phyloP scores from a whole-genome alignment of 805 yeast species.

The Kuraishia ogatae region DNA sequence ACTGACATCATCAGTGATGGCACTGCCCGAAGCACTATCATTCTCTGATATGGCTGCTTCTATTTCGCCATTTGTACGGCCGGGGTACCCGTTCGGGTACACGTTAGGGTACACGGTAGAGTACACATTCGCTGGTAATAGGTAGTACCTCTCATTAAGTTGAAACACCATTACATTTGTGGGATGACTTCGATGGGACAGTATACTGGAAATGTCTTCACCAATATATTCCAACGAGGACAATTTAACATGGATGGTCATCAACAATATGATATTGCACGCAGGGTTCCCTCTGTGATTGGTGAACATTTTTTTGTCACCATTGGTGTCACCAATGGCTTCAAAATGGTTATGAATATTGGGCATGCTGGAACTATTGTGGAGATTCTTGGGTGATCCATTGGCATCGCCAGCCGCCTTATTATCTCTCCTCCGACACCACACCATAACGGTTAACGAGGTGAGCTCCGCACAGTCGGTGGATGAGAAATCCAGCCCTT shows the following conservation, averaged over 20 bases:
- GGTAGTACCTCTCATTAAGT: conserved; percentile 25
- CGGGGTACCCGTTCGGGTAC: too few relatives aligned
- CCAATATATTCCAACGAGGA: conserved; percentile 24
- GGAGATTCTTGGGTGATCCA: conserved; percentile 1
- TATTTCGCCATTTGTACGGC: too few relatives aligned
- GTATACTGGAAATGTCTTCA: conserved; percentile 11
- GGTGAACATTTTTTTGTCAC: too few relatives aligned
- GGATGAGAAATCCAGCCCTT: conserved; percentile 15
- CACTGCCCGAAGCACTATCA: background rate
- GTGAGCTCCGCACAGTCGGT: conserved; percentile 4
- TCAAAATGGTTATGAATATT: conserved; percentile 12
- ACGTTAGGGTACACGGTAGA: too few relatives aligned
- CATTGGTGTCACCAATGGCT: conserved; percentile 11
- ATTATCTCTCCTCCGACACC: conserved; percentile 7
- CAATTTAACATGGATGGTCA: conserved; percentile 17
- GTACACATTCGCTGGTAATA: conserved; percentile 7
- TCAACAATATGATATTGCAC: conserved; percentile 16
- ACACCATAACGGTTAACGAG: conserved; percentile 11
- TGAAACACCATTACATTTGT: conserved; percentile 17
- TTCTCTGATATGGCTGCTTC: too few relatives aligned
- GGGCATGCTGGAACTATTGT: conserved; percentile 15
- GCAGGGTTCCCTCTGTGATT: too few relatives aligned
- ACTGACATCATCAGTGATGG: background rate
- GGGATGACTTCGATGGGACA: conserved; percentile 8
- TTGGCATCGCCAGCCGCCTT: background rate